Conservation (phyloP, 78 protist genomes). For the Anaeramoeba flamelloides region DNA sequence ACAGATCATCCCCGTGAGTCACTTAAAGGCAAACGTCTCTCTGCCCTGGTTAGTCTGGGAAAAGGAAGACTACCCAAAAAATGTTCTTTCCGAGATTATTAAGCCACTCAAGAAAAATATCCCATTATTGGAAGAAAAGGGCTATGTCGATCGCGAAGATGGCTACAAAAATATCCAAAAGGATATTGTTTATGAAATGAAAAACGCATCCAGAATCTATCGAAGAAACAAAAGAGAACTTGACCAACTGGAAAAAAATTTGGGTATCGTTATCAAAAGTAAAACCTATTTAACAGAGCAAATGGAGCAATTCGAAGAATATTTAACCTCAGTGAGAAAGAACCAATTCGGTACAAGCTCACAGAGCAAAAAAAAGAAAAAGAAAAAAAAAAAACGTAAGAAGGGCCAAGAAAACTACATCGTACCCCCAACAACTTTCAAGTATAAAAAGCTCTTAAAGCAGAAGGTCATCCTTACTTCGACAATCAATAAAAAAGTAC, state of each 20-base stretch:
- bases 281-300: not conserved
- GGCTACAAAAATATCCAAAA: not conserved
- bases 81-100: not conserved
- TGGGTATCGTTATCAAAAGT: not conserved
- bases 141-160: not conserved
- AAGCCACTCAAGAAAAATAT: not conserved
- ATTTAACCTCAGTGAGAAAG: not conserved
- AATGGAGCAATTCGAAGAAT: not conserved
- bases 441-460: not conserved
- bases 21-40: not conserved
- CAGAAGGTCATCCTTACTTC: not conserved
- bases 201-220: not conserved
- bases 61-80: not conserved
- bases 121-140: not conserved
- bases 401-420: not conserved
- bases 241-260: not conserved
- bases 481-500: not conserved
- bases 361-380: too few relatives aligned
- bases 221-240: not conserved
- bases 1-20: not conserved
- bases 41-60: not conserved
- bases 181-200: not conserved
- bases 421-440: not conserved
- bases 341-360: not conserved
- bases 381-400: not conserved